Base-by-base conservation (phyloP, 2,329 filamentous ascomycete species). In the Cytospora paraplurivora region DNA sequence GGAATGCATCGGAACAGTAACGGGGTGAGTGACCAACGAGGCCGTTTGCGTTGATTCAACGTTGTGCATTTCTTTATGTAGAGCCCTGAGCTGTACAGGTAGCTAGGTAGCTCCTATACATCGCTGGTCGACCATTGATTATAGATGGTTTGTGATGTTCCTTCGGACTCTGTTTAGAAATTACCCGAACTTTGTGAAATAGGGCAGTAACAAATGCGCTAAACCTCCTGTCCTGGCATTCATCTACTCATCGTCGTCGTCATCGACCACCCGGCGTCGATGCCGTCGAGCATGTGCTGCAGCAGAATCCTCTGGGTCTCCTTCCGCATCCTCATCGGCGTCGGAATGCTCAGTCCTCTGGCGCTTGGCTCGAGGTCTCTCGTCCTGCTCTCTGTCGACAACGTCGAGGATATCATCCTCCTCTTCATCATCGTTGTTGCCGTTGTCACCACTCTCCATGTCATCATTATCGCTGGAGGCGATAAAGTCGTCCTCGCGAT, bases 401-500 rank as follows among this genome's bases (percentile, higher is more conserved):
- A 88, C 87, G 38, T 81, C 83, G 44, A 78, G 78, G 33, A 79
- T 84, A 6, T 91, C 88, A 32, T 83, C 85, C 44, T 82, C 83
- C 58, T 82, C 84, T 7, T 86, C 85, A 38, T 84, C 85, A 1
- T 44, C 38, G 44, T 47, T 21, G 44, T 47, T 47, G 27, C 82
- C 86, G 3, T 81, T 85, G 37, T 83, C 85, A 4, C 51, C 59
- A 32, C 51, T 55, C 49, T 85, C 85, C 50, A 76, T 74, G 62
- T 75, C 75, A 50, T 93, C 91, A 64, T 92, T 89, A 68, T 92
- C 90, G 70, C 88, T 92, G 4, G 81, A 82, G 4, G 89, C 91
- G 62, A 94, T 84, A 72, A 94, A 94, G 63, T 89, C 91, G 71
- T 94, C 91, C 38, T 89, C 89, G 72, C 89, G 83, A 67, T 93